A percentile compares a stretch with the other conserved stretches of the same genome.
phyloP scores from a whole-genome alignment of 2,329 filamentous ascomycete species.

The Cadophora gregata region DNA sequence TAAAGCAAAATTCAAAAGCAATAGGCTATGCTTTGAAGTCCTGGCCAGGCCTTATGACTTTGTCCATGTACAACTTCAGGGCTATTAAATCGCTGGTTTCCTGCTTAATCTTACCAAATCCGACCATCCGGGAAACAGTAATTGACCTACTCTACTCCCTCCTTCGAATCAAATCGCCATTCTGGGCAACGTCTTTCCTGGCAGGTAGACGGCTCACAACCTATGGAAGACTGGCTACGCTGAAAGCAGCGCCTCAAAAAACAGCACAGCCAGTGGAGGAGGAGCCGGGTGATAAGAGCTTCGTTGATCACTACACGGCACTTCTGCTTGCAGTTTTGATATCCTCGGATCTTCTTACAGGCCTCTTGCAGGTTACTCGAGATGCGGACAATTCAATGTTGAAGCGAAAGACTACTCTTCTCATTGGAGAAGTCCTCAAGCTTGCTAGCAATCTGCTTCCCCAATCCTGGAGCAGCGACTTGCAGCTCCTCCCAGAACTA shows the following conservation, averaged over 20 bases:
- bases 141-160: constrained; percentile 83
- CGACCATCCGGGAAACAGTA: constrained; percentile 72
- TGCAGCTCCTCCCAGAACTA: constrained; percentile 88
- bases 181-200: constrained; percentile 95
- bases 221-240: constrained; percentile 89
- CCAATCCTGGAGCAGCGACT: constrained; percentile 77
- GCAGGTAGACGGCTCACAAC: constrained; percentile 92
- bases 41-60: constrained; percentile 88
- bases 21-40: constrained; percentile 89
- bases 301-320: constrained; percentile 93
- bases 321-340: constrained; percentile 86
- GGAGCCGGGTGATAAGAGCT: constrained; percentile 77
- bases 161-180: constrained; percentile 87
- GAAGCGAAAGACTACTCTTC: constrained; percentile 85
- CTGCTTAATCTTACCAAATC: constrained; percentile 64
- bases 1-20: constrained; percentile 91
- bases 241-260: constrained; percentile 65
- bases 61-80: constrained; percentile 87
- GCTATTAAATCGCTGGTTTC: constrained; percentile 79
- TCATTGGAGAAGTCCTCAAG: constrained; percentile 91
- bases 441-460: constrained; percentile 87
- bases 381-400: constrained; percentile 71
- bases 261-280: constrained; percentile 61
- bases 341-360: constrained; percentile 74
- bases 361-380: constrained; percentile 68